These are phyloP conservation scores for Papiliotrema flavescens DNA, from an alignment of 1,284 basidiomycete genomes.

Conservation along the genomic window DNA sequence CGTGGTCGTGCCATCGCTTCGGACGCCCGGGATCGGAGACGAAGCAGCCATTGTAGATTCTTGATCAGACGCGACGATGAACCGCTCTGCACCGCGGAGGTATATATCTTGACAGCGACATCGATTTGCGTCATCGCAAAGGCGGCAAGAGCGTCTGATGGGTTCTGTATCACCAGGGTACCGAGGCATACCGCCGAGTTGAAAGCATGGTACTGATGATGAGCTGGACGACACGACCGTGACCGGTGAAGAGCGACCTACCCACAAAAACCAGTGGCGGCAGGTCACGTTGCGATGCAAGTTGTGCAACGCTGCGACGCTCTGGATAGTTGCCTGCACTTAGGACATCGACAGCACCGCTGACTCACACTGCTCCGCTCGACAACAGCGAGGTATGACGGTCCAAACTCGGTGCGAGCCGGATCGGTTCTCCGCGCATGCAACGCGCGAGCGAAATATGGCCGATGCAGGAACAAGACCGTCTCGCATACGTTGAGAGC, in stretches of 20 bases:
- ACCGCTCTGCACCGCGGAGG: constrained; percentile 9
- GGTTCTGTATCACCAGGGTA: constrained; percentile 7
- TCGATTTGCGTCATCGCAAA: constrained; percentile 19
- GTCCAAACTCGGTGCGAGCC: constrained; percentile 16
- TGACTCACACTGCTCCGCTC: constrained; percentile 30
- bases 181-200: constrained; percentile 27
- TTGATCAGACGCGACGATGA: constrained; percentile 12
- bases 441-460: constrained; percentile 32
- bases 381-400: constrained; percentile 28
- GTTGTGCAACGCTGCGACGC: constrained; percentile 21
- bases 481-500: constrained; percentile 28
- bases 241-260: too few relatives aligned
- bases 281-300: constrained; percentile 25
- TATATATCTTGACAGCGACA: constrained; percentile 20
- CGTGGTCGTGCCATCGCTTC: background rate
- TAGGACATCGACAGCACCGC: background rate
- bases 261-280: constrained; percentile 39
- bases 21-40: constrained; percentile 15
- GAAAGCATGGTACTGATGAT: constrained; percentile 32
- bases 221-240: background rate
- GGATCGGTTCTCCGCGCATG: constrained; percentile 24
- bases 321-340: constrained; percentile 25
- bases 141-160: constrained; percentile 14
- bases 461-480: constrained; percentile 29
- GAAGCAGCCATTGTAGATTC: constrained; percentile 28